These are phyloP conservation scores for Venturiaceae sp. DNA, from an alignment of 2,329 filamentous ascomycete species.

Conservation along the genomic window DNA sequence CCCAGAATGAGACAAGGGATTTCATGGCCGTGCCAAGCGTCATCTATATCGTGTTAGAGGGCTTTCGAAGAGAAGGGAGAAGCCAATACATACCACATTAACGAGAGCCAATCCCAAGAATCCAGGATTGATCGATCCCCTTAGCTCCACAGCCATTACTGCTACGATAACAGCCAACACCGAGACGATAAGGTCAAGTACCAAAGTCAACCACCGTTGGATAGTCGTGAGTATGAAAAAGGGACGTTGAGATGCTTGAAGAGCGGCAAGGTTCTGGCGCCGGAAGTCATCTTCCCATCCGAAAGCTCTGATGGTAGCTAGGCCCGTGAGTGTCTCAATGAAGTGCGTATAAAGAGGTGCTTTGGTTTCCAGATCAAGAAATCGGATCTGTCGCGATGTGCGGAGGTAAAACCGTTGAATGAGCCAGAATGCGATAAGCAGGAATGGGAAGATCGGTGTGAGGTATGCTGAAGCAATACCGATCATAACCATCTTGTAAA, in stretches of 20 bases:
- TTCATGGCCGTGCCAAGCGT: not conserved
- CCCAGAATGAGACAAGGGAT: not conserved
- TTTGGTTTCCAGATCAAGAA: constrained; percentile 34
- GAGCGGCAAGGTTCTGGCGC: constrained; percentile 24
- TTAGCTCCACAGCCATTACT: constrained; percentile 14
- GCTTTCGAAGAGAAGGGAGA: too few relatives aligned
- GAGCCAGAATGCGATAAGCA: constrained; percentile 35
- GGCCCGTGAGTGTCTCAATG: constrained; percentile 37
- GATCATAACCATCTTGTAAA: not conserved
- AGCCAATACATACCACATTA: too few relatives aligned
- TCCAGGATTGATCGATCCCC: not conserved
- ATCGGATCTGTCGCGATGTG: constrained; percentile 33
- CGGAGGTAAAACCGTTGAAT: constrained; percentile 30
- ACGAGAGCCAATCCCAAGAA: not conserved
- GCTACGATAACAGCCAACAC: constrained; percentile 28
- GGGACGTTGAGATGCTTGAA: constrained; percentile 32
- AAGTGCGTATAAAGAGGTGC: constrained; percentile 36
- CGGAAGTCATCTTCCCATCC: constrained; percentile 32
- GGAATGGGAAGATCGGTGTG: constrained; percentile 29
- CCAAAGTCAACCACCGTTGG: constrained; percentile 33
- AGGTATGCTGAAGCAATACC: constrained; percentile 1
- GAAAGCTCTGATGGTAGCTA: constrained; percentile 42
- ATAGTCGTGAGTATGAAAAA: constrained; percentile 36
- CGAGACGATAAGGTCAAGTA: constrained; percentile 30
- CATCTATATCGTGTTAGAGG: not conserved